Base-by-base conservation (phyloP, 2,329 filamentous ascomycete species). In the Macroventuria anomochaeta region DNA sequence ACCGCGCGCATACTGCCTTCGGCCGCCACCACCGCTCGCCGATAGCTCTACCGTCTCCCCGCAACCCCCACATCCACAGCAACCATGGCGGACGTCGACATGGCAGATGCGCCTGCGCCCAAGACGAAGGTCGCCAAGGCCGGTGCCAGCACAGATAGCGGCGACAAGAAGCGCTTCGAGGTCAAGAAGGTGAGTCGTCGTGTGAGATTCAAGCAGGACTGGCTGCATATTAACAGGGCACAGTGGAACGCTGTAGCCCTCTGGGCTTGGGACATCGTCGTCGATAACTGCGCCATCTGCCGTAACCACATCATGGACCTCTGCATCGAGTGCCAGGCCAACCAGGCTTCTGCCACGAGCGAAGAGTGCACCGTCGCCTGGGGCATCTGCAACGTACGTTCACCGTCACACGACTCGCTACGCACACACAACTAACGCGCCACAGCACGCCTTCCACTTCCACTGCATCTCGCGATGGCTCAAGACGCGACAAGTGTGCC, bases 241-340 rank as follows among this genome's bases (percentile, higher is more conserved):
- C 70, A 97, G 93, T 99, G 95, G 95, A 97, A 97, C 69, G 95
- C 95, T 0, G 95, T 99, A 44, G 93, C 95, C 33, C 83, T 99
- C 2, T 99, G 95, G 95, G 95, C 95, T 0, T 99, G 95, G 95
- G 95, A 99, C 74, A 99, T 99, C 55, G 93, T 97, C 26, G 95
- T 99, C 57, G 95, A 99, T 79, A 99, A 99, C 83, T 99, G 95
- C 75, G 95, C 95, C 69, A 99, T 99, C 74, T 99, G 95, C 82
- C 86, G 95, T 74, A 99, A 99, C 76, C 95, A 99, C 76, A 99
- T 99, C 77, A 99, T 99, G 95, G 95, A 99, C 76, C 83, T 99
- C 23, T 99, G 95, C 76, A 99, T 99, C 68, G 95, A 99, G 75
- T 99, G 95, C 74, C 95, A 99, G 80, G 95, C 95, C 52, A 99